phyloP scores from a whole-genome alignment of 495 filamentous ascomycete genomes.

The Penicillium roqueforti region DNA sequence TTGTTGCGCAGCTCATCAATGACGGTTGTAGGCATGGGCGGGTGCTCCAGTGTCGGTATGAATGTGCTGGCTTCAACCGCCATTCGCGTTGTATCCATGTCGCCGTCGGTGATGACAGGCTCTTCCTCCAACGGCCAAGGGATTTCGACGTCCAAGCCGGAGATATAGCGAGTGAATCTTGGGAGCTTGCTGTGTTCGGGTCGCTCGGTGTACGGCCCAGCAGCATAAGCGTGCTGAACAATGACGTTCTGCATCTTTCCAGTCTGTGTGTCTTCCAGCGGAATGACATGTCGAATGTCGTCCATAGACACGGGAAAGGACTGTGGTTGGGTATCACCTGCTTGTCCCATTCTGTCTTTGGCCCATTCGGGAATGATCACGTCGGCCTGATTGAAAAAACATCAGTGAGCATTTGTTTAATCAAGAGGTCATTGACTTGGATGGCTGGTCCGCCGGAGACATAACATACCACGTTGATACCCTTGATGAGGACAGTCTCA shows the following conservation, averaged over 20 bases:
- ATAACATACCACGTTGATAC: constrained; percentile 67
- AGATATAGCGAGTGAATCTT: constrained; percentile 40
- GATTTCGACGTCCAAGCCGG: constrained; percentile 53
- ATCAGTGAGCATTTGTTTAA: constrained; percentile 7
- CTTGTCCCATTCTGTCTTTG: constrained; percentile 34
- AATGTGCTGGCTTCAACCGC: constrained; percentile 73
- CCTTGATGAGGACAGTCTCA: constrained; percentile 58
- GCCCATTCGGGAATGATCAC: constrained; percentile 54
- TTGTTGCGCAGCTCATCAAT: constrained; percentile 86
- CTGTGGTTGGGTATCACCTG: constrained; percentile 41
- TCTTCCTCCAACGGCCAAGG: constrained; percentile 63
- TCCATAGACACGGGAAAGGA: constrained; percentile 57
- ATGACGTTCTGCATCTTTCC: constrained; percentile 65
- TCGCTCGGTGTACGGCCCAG: constrained; percentile 32
- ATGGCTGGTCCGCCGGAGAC: constrained; percentile 11
- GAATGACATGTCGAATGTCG: constrained; percentile 74
- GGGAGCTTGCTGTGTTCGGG: constrained; percentile 33
- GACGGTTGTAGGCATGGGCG: constrained; percentile 74
- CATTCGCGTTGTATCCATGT: constrained; percentile 67
- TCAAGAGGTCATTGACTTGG: not conserved
- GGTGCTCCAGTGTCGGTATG: constrained; percentile 63
- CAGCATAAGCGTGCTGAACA: constrained; percentile 59
- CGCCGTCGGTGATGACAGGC: constrained; percentile 43
- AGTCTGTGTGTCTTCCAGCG: constrained; percentile 60
- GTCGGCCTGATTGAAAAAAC: constrained; percentile 46